phyloP scores from a whole-genome alignment of 371 early-diverging fungal species.

The Mucor irregularis region DNA sequence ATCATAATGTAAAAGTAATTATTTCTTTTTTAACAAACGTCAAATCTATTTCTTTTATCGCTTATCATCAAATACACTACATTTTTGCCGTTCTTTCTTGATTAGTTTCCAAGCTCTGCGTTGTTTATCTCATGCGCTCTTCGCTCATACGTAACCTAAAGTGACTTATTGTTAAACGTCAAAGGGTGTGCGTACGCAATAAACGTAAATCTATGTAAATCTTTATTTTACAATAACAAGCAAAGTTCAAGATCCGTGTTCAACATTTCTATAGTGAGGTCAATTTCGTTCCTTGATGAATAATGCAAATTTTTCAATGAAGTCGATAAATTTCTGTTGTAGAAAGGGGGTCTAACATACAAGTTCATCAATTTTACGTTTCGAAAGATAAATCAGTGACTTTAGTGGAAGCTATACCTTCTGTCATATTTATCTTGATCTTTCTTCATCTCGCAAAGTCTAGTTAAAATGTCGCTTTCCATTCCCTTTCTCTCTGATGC shows the following conservation, averaged over 20 bases:
- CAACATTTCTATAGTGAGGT: slow-evolving; percentile 20
- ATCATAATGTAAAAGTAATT: slow-evolving; percentile 31
- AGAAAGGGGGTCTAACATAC: slow-evolving; percentile 20
- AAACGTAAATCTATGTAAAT: no score
- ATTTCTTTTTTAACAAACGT: background rate
- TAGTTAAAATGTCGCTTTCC: slow-evolving; percentile 23
- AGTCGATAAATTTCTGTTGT: slow-evolving; percentile 13
- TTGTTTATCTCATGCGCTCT: no score
- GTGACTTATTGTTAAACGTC: no score
- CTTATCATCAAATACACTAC: no score
- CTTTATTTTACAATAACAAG: no score
- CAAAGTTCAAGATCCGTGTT: slow-evolving; percentile 23
- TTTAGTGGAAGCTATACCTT: slow-evolving; percentile 10
- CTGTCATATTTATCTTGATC: slow-evolving; percentile 13
- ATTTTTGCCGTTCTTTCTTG: no score
- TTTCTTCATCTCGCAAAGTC: slow-evolving; percentile 23
- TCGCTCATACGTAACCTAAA: no score
- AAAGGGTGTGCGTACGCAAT: no score
- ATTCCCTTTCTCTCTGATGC: slow-evolving; percentile 17
- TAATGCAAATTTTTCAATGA: slow-evolving; percentile 9
- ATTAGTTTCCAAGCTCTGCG: no score
- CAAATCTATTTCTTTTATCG: no score
- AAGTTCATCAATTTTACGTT: background rate
- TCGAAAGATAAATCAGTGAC: background rate
- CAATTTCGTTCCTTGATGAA: slow-evolving; percentile 16